Percentiles rank a stretch among this genome's conserved stretches.
Evolutionary conservation across 2,329 filamentous ascomycete species (phyloP).

Genomic region (Triangularia verruculosa): DNA sequence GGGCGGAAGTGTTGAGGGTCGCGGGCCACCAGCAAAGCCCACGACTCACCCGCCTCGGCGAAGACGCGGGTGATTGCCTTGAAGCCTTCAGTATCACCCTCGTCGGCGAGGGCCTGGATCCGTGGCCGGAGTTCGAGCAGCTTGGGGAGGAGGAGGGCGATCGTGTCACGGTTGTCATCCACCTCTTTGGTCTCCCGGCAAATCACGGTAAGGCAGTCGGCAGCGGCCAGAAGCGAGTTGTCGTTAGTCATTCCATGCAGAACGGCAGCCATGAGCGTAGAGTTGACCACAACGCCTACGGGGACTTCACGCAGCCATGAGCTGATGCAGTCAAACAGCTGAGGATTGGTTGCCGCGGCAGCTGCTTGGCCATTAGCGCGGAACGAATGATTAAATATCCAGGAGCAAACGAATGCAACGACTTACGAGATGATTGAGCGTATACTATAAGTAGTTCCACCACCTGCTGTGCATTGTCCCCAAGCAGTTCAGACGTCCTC

Average conservation of each 20-base stretch:
- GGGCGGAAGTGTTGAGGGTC: conserved; percentile 77
- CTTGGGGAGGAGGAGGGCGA: conserved; percentile 77
- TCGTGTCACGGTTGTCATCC: conserved; percentile 80
- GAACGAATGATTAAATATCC: background rate
- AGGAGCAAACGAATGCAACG: conserved; percentile 13
- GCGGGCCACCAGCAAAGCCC: conserved; percentile 87
- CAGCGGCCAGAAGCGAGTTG: conserved; percentile 77
- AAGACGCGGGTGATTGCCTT: conserved; percentile 89
- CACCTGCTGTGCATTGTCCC: conserved; percentile 86
- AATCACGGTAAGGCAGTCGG: conserved; percentile 89
- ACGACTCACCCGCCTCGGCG: conserved; percentile 87
- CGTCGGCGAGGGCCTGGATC: conserved; percentile 69
- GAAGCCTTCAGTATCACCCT: conserved; percentile 81
- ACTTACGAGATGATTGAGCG: conserved; percentile 82
- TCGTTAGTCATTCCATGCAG: conserved; percentile 75
- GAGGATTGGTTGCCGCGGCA: conserved; percentile 77
- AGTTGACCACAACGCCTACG: conserved; percentile 76
- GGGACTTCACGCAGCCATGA: conserved; percentile 96
- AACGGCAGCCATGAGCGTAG: conserved; percentile 77
- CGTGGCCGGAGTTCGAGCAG: conserved; percentile 74
- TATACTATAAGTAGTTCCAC: conserved; percentile 86
- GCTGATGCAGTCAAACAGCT: conserved; percentile 90
- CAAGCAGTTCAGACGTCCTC: conserved; percentile 84
- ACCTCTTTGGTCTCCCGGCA: conserved; percentile 91
- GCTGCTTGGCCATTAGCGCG: conserved; percentile 46